phyloP scores from a whole-genome alignment of 2,329 filamentous ascomycete genomes.

The Chaetothyriales sp. region DNA sequence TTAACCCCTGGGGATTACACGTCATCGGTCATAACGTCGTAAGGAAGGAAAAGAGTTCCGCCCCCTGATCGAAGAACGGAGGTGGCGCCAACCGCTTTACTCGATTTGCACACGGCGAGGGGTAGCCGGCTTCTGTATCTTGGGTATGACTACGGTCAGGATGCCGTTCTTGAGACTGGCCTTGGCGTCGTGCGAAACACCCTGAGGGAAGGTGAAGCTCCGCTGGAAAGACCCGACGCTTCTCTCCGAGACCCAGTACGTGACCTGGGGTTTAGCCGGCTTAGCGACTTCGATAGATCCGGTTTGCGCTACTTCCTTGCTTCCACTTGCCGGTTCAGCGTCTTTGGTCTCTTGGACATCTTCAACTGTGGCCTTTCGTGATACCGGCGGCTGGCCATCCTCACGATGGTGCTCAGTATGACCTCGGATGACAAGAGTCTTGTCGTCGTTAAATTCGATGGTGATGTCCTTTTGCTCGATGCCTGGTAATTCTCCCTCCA shows the following conservation, averaged over 20 bases:
- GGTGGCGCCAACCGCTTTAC: conserved; percentile 21
- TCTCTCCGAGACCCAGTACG: conserved; percentile 49
- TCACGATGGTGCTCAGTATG: conserved; percentile 26
- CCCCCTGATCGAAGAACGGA: not conserved
- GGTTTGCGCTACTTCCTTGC: conserved; percentile 18
- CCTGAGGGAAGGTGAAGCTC: conserved; percentile 44
- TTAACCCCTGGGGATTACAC: not conserved
- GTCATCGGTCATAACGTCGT: not conserved
- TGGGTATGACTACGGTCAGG: conserved; percentile 44
- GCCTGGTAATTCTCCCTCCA: conserved; percentile 38
- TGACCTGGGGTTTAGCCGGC: conserved; percentile 22
- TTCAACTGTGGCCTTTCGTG: conserved; percentile 31
- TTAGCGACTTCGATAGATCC: conserved; percentile 21
- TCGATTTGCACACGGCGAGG: conserved; percentile 42
- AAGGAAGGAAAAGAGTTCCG: not conserved
- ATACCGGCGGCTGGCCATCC: conserved; percentile 7
- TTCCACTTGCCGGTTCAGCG: not conserved
- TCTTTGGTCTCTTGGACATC: conserved; percentile 24
- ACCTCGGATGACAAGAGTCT: conserved; percentile 35
- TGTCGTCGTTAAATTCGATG: conserved; percentile 35
- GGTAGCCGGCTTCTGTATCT: conserved; percentile 35
- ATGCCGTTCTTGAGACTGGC: conserved; percentile 50
- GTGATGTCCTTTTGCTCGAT: conserved; percentile 32
- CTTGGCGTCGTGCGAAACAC: conserved; percentile 48
- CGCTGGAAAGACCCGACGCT: conserved; percentile 47